phyloP scores from a whole-genome alignment of 306 rosid genomes.

The Corylus americana region DNA sequence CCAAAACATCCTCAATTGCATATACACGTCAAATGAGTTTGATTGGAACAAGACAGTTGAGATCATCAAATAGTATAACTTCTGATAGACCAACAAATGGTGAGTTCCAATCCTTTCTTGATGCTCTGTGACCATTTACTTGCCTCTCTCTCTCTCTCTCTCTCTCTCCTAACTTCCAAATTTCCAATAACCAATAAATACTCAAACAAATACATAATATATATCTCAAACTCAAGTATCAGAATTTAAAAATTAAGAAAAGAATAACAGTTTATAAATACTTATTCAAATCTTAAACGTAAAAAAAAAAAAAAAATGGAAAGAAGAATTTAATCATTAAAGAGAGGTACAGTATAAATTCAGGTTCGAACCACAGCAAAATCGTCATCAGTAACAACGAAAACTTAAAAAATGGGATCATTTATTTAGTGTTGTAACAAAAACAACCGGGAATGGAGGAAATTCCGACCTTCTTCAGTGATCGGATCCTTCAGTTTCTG shows the following conservation, averaged over 20 bases:
- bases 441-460: not conserved
- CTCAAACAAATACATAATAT: too few relatives aligned
- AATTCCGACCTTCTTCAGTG: constrained; percentile 50
- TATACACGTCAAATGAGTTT: constrained; percentile 7
- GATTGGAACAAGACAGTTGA: constrained; percentile 17
- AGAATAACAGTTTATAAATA: not conserved
- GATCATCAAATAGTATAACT: constrained; percentile 24
- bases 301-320: too few relatives aligned
- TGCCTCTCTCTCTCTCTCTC: too few relatives aligned
- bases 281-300: too few relatives aligned
- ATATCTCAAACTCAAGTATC: too few relatives aligned
- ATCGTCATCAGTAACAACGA: not conserved
- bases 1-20: constrained; percentile 12
- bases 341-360: too few relatives aligned
- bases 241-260: not conserved
- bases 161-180: not conserved
- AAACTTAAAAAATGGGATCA: too few relatives aligned
- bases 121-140: not conserved
- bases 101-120: constrained; percentile 35
- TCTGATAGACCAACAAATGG: constrained; percentile 22
- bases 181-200: too few relatives aligned
- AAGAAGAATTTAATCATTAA: not conserved
- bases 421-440: too few relatives aligned
- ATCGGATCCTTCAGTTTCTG: constrained; percentile 49
- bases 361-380: not conserved